phyloP scores from a whole-genome alignment of 176 grass and related monocot genomes.

The Triticum dicoccoides region DNA sequence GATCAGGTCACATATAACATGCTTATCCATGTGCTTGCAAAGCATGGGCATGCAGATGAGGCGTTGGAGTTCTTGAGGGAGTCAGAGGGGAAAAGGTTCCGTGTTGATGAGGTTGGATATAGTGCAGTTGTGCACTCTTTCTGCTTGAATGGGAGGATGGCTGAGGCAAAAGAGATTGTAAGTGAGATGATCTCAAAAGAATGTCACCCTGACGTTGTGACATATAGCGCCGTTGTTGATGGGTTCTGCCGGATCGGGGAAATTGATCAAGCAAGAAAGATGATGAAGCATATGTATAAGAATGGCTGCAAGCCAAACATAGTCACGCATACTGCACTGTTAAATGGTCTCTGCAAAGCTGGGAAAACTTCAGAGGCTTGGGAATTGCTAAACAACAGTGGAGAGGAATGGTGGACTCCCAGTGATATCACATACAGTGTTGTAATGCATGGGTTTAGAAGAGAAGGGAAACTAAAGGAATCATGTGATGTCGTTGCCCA shows the following conservation, averaged over 20 bases:
- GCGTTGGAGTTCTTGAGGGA: conserved; percentile 77
- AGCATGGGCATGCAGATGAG: conserved; percentile 84
- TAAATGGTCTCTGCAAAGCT: conserved; percentile 87
- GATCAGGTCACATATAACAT: conserved; percentile 90
- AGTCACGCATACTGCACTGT: conserved; percentile 80
- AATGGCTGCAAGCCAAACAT: conserved; percentile 81
- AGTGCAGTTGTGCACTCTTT: conserved; percentile 77
- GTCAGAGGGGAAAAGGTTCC: conserved; percentile 67
- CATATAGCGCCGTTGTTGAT: conserved; percentile 84
- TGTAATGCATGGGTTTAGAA: conserved; percentile 88
- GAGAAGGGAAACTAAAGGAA: conserved; percentile 84
- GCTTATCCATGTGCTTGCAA: conserved; percentile 72
- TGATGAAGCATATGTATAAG: conserved; percentile 83
- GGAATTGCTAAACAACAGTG: conserved; percentile 80
- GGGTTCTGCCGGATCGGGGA: conserved; percentile 85
- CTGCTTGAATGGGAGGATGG: conserved; percentile 73
- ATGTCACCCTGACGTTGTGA: conserved; percentile 81
- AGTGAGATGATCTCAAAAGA: conserved; percentile 75
- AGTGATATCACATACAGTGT: conserved; percentile 80
- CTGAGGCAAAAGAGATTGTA: conserved; percentile 67
- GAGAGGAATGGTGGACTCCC: conserved; percentile 92
- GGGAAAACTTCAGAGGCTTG: conserved; percentile 73
- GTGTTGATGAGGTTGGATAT: conserved; percentile 74
- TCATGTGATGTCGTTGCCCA: conserved; percentile 77
- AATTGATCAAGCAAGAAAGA: conserved; percentile 76